phyloP scores from a whole-genome alignment of 768 basidiomycete genomes.

The Tremella fuciformis region DNA sequence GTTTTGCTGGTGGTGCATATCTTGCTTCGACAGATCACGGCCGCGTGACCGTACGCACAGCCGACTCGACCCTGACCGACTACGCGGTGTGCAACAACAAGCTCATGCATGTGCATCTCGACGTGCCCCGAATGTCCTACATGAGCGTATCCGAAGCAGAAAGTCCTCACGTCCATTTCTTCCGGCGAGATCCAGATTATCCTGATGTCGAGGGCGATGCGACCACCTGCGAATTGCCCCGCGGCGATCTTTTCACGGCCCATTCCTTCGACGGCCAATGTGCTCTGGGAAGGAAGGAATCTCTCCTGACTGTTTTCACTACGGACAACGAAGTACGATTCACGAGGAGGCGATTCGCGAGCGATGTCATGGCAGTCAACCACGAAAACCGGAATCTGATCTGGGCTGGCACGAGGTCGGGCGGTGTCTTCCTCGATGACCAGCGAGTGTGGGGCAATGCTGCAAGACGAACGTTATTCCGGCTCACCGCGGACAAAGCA shows the following conservation, averaged over 20 bases:
- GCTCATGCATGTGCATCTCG: slow-evolving; percentile 32
- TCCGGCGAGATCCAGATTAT: slow-evolving; percentile 25
- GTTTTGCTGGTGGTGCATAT: slow-evolving; percentile 16
- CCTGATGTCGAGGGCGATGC: slow-evolving; percentile 23
- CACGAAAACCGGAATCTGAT: slow-evolving; percentile 28
- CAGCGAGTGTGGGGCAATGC: slow-evolving; percentile 15
- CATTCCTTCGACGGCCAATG: slow-evolving; percentile 34
- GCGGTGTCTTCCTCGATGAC: slow-evolving; percentile 28
- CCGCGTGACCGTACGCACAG: slow-evolving; percentile 26
- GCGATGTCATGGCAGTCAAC: slow-evolving; percentile 34
- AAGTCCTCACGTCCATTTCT: slow-evolving; percentile 35
- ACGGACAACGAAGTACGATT: slow-evolving; percentile 15
- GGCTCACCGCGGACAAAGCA: slow-evolving; percentile 26
- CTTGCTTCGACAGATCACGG: slow-evolving; percentile 37
- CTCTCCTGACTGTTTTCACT: slow-evolving; percentile 1
- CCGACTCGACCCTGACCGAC: slow-evolving; percentile 3
- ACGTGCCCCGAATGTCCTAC: slow-evolving; percentile 30
- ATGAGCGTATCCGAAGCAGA: slow-evolving; percentile 33
- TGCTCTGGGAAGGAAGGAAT: slow-evolving; percentile 10
- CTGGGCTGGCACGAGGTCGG: slow-evolving; percentile 29
- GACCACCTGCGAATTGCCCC: slow-evolving; percentile 3
- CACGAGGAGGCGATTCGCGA: slow-evolving; percentile 18
- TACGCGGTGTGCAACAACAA: slow-evolving; percentile 11
- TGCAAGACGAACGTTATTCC: not conserved
- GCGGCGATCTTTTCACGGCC: slow-evolving; percentile 24